Conservation (phyloP, 257 asterid species). For the Solanum pinnatisectum region DNA sequence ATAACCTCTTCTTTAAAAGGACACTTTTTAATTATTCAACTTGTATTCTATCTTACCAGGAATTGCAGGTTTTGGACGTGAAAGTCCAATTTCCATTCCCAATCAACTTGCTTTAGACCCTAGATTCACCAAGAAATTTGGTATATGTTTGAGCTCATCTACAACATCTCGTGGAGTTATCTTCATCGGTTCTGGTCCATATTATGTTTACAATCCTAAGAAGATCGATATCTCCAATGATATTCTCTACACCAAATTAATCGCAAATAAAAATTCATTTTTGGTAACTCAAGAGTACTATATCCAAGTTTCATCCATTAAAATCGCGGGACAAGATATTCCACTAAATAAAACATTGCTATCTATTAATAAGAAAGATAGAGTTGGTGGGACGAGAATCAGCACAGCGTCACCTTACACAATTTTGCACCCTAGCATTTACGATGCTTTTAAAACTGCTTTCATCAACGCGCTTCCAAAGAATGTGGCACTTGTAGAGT, state of each 20-base stretch:
- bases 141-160: neutral
- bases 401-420: neutral
- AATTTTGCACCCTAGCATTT: neutral
- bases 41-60: neutral
- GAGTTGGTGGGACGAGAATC: neutral
- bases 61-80: neutral
- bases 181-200: neutral
- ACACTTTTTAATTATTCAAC: neutral
- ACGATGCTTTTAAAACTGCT: neutral
- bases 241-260: neutral
- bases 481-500: neutral
- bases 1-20: neutral
- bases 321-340: neutral
- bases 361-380: neutral
- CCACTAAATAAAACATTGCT: neutral
- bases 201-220: neutral
- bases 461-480: neutral
- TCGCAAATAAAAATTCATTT: too few relatives aligned
- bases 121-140: neutral
- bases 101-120: neutral
- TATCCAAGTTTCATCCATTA: neutral
- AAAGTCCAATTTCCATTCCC: neutral
- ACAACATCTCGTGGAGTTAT: neutral
- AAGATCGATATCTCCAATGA: neutral
- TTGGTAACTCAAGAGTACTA: neutral